phyloP scores from a whole-genome alignment of 2,329 filamentous ascomycete genomes.

The Rhinocladiella similis region DNA sequence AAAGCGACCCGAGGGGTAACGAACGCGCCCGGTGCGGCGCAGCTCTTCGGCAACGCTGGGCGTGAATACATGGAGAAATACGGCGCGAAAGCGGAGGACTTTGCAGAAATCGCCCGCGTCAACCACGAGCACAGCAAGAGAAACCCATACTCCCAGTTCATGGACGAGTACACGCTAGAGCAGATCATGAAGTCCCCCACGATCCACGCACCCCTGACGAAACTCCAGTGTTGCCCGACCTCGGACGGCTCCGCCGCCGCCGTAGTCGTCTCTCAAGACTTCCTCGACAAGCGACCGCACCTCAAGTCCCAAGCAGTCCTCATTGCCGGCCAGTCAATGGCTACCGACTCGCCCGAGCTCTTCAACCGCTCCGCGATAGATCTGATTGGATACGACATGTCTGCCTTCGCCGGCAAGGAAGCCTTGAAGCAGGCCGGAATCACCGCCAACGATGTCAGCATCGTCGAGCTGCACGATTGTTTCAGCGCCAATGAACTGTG shows the following conservation, averaged over 20 bases:
- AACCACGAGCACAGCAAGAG: conserved; percentile 90
- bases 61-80: conserved; percentile 95
- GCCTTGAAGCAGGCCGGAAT: conserved; percentile 76
- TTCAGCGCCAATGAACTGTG: conserved; percentile 96
- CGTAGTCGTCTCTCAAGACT: conserved; percentile 83
- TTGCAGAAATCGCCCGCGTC: conserved; percentile 88
- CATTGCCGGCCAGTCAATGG: conserved; percentile 82
- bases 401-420: conserved; percentile 63
- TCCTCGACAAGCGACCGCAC: conserved; percentile 81
- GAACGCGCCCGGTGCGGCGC: conserved; percentile 80
- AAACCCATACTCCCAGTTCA: conserved; percentile 98
- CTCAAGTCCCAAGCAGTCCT: conserved; percentile 79
- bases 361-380: conserved; percentile 83
- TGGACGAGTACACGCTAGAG: conserved; percentile 83
- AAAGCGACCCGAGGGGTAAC: conserved; percentile 75
- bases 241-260: conserved; percentile 89
- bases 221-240: conserved; percentile 97
- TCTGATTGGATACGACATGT: conserved; percentile 87
- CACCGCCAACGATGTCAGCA: conserved; percentile 67
- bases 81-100: conserved; percentile 80
- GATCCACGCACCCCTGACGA: conserved; percentile 86
- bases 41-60: conserved; percentile 95
- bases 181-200: conserved; percentile 74
- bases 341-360: conserved; percentile 78
- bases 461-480: conserved; percentile 95